Base-by-base conservation (phyloP, 805 yeast genomes). In the Hanseniaspora osmophila region DNA sequence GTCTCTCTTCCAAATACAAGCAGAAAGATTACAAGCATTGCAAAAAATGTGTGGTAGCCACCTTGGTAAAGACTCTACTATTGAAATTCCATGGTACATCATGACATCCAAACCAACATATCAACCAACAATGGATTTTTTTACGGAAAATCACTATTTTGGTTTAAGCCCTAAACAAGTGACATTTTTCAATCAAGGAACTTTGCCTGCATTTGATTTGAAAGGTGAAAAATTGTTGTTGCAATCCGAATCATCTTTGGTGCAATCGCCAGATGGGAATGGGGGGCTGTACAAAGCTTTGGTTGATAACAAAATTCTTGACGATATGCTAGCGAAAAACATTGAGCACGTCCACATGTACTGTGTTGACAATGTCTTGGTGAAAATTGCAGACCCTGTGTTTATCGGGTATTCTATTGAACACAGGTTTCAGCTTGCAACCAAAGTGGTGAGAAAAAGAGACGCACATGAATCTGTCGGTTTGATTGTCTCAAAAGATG, bases 261-360 rank as follows among this genome's bases (percentile, higher is more conserved):
- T 87, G 27, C 82, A 83, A 55, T 84, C 96, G 6, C 99, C 99
- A 1, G 97, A 92, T 63, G 99, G 99, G 1, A 92, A 92, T 61
- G 99, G 99, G 48, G 99, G 99, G 1, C 69, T 92, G 43, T 92
- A 92, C 67, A 80, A 77, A 57, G 97, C 96, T 1, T 70, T 92
- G 37, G 64, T 67, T 53, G 73, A 73, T 39, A 74, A 80, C 52
- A 73, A 75, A 2, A 67, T 88, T 16, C 56, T 92, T 30, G 73
- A 74, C 6, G 95, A 90, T 60, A 75, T 92, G 59, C 57, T 65
- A 29, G 48, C 54, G 7, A 78, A 77, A 47, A 87, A 86, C 6
- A 76, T 90, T 51, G 77, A 84, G 62, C 97, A 92, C 60, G 72
- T 92, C 49, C 96, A 92, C 65, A 85, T 88, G 84, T 92, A 87